Base-by-base conservation (phyloP, 2,329 filamentous ascomycete species). In the Fusarium drepaniforme region DNA sequence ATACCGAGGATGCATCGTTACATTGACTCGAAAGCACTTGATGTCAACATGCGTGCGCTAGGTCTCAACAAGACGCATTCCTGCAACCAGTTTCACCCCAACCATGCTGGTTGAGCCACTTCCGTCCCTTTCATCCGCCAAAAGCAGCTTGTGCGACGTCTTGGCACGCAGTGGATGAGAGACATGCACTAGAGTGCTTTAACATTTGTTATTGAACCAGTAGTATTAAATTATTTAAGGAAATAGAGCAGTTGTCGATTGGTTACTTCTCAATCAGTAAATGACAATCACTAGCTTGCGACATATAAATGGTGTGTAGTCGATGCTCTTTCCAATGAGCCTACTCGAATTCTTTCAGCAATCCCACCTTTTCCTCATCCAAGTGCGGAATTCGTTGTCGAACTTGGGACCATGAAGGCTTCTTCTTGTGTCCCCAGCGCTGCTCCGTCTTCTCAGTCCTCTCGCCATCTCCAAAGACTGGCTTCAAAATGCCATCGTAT, bases 391-490 rank as follows among this genome's bases (percentile, higher is more conserved):
- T 9, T 59, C 61, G 35, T 67, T 74, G 42, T 7, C 61, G 67
- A 46, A 73, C 37, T 9, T 18, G 23, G 5, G 73, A 73, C 70
- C 68, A 40, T 1, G 70, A 73, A 5, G 56, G 56, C 16, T 62
- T 72, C 21, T 70, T 44, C 35, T 37, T 37, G 7, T 64, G 58
- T 7, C 58, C 7, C 35, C 44, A 67, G 16, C 49, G 73, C 7
- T 73, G 76, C 1, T 78, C 73, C 11, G 75, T 72, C 37, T 81
- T 81, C 37, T 82, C 74, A 5, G 90, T 92, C 77, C 89, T 90
- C 86, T 98, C 96, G 0, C 97, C 97, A 80, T 98, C 94, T 1
- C 96, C 96, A 86, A 97, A 98, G 0, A 92, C 46, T 1, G 83
- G 85, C 81, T 90, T 92, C 75, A 86, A 81, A 3, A 86, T 80